Percentiles rank a stretch among this genome's conserved stretches.
Conservation (phyloP, 345 rosid species). For the Eucalyptus leucophloia region DNA sequence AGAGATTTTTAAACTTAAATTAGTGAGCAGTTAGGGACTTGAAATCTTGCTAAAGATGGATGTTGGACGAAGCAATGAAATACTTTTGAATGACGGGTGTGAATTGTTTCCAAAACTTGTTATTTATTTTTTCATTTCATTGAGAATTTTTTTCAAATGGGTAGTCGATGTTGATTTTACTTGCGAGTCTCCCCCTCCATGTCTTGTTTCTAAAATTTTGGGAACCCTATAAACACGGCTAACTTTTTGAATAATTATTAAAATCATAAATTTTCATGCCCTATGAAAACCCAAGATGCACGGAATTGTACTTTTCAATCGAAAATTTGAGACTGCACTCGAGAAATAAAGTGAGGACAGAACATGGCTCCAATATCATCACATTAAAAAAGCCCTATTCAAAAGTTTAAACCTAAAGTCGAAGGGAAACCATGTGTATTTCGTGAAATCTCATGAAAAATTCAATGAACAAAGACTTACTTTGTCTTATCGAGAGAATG, state of each 20-base stretch:
- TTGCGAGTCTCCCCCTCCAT: too few species aligned
- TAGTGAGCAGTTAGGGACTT: background rate
- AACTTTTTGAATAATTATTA: background rate
- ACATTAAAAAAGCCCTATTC: background rate
- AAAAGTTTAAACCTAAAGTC: background rate
- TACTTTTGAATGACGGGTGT: background rate
- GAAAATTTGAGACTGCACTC: background rate
- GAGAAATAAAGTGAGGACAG: background rate
- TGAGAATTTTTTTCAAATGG: background rate
- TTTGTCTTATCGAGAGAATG: fast-evolving
- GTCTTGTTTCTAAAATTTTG: too few species aligned
- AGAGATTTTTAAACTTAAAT: background rate
- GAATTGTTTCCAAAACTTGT: background rate
- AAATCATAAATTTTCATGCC: background rate
- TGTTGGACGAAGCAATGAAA: background rate
- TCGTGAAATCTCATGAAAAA: too few species aligned
- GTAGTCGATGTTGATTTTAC: too few species aligned
- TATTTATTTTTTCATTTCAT: background rate
- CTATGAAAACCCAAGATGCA: background rate
- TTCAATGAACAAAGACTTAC: background rate
- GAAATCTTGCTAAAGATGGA: background rate
- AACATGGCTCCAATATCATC: background rate
- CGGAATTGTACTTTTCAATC: background rate
- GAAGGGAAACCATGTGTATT: background rate
- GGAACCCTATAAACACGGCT: background rate